Evolutionary conservation across 352 stramenopile species (phyloP).

Genomic region (Phytophthora meadii): DNA sequence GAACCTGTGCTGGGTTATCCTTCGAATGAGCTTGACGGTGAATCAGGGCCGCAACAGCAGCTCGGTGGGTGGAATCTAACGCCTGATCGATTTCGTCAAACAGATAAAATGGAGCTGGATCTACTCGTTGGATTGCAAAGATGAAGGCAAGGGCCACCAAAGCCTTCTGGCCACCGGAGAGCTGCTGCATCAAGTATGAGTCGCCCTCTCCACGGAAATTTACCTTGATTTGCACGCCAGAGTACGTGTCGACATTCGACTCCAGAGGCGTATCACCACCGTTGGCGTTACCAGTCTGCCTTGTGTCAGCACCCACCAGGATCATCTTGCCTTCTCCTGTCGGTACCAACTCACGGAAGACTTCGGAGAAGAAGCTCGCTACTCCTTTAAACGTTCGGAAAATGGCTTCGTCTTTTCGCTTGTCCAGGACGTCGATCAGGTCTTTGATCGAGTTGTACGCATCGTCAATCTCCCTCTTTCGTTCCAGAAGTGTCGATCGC

Average conservation of each 20-base stretch:
- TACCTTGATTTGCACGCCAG: conserved; percentile 98
- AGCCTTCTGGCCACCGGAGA: conserved; percentile 99
- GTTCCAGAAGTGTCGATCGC: conserved; percentile 88
- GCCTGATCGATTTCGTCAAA: conserved; percentile 99
- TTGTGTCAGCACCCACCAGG: conserved; percentile 92
- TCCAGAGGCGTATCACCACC: conserved; percentile 34
- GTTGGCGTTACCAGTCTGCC: conserved; percentile 15
- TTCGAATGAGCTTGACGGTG: conserved; percentile 95
- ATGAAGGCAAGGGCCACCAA: conserved; percentile 99
- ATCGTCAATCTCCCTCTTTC: conserved; percentile 96
- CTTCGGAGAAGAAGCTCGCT: conserved; percentile 97
- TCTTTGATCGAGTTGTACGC: conserved; percentile 91
- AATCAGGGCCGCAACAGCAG: conserved; percentile 97
- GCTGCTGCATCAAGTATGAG: conserved; percentile 98
- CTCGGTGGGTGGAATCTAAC: conserved; percentile 98
- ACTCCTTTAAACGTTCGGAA: conserved; percentile 99
- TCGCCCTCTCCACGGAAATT: conserved; percentile 96
- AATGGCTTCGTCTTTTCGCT: conserved; percentile 99
- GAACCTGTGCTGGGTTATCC: conserved; percentile 96
- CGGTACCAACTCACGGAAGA: conserved; percentile 98
- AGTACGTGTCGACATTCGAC: conserved; percentile 92
- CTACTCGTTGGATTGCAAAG: conserved; percentile 98
- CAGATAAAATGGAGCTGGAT: conserved; percentile 99
- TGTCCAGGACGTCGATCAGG: conserved; percentile 92
- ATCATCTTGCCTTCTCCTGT: conserved; percentile 96